Evolutionary conservation across 176 grass and related monocot species (phyloP).

Genomic region (Alopecurus myosuroides): DNA sequence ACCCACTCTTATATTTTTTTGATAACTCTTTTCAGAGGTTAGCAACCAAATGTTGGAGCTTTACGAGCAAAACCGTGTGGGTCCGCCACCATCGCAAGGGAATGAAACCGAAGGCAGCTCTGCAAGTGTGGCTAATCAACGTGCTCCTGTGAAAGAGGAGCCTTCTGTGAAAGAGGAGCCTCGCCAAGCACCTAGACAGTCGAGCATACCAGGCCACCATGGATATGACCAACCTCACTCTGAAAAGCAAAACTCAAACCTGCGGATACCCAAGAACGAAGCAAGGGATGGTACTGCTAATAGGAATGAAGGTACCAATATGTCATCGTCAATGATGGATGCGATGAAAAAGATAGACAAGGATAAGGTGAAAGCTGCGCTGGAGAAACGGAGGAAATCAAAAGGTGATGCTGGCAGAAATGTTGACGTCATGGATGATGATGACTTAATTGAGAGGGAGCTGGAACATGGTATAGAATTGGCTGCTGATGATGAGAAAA

Average conservation of each 20-base stretch:
- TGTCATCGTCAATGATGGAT: conserved; percentile 54
- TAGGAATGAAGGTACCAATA: conserved; percentile 42
- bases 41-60: conserved; percentile 93
- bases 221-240: conserved; percentile 30
- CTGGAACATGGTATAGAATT: conserved; percentile 83
- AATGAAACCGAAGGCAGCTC: conserved; percentile 72
- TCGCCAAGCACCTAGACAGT: conserved; percentile 30
- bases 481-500: conserved; percentile 61
- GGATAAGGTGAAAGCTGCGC: conserved; percentile 72
- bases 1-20: background rate
- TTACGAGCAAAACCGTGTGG: conserved; percentile 61
- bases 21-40: conserved; percentile 50
- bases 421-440: conserved; percentile 60
- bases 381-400: conserved; percentile 70
- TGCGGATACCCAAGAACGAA: conserved; percentile 29
- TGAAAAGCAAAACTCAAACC: conserved; percentile 51
- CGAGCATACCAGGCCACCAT: background rate
- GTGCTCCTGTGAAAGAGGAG: conserved; percentile 48
- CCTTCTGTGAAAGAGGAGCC: conserved; percentile 31
- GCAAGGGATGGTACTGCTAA: conserved; percentile 5
- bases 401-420: conserved; percentile 53
- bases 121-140: conserved; percentile 52
- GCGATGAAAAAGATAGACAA: conserved; percentile 75
- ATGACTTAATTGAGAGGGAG: conserved; percentile 80
- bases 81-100: conserved; percentile 41